Conservation (phyloP, 352 stramenopile species). For the Phytophthora fragariaefolia region DNA sequence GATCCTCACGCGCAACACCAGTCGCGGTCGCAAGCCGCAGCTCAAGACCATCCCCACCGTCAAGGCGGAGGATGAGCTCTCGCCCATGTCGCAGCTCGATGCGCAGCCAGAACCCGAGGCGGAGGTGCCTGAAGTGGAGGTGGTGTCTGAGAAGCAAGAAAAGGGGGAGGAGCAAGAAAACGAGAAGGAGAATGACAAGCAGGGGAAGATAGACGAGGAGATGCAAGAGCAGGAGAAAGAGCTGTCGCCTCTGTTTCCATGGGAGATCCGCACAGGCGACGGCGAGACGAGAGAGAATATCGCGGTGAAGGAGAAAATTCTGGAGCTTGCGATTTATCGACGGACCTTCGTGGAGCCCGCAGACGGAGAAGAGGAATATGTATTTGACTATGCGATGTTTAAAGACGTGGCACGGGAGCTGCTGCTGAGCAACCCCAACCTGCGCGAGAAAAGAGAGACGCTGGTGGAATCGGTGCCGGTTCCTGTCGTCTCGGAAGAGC, state of each 20-base stretch:
- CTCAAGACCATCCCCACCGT: constrained; percentile 35
- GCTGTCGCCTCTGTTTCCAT: constrained; percentile 46
- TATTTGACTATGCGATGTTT: constrained; percentile 64
- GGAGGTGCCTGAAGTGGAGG: constrained; percentile 25
- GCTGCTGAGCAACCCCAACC: constrained; percentile 60
- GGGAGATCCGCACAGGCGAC: constrained; percentile 49
- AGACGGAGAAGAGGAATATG: constrained; percentile 65
- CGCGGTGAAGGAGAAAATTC: constrained; percentile 54
- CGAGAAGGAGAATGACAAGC: constrained; percentile 5
- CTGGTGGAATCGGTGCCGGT: constrained; percentile 46
- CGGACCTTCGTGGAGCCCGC: constrained; percentile 68
- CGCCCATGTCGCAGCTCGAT: constrained; percentile 35
- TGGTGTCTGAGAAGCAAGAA: constrained; percentile 10
- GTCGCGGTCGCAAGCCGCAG: constrained; percentile 20
- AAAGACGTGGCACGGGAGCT: constrained; percentile 55
- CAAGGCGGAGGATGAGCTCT: constrained; percentile 35
- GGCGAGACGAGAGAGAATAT: constrained; percentile 46
- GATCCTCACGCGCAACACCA: constrained; percentile 33
- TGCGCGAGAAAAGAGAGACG: constrained; percentile 63
- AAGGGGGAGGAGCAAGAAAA: background rate
- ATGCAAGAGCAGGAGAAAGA: constrained; percentile 13
- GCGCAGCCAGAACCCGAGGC: constrained; percentile 28
- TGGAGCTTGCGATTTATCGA: constrained; percentile 69
- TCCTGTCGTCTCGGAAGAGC: constrained; percentile 54
- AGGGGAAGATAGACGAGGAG: background rate